These are phyloP conservation scores for Cudoniella acicularis DNA, from an alignment of 495 filamentous ascomycete species.

Conservation along the genomic window DNA sequence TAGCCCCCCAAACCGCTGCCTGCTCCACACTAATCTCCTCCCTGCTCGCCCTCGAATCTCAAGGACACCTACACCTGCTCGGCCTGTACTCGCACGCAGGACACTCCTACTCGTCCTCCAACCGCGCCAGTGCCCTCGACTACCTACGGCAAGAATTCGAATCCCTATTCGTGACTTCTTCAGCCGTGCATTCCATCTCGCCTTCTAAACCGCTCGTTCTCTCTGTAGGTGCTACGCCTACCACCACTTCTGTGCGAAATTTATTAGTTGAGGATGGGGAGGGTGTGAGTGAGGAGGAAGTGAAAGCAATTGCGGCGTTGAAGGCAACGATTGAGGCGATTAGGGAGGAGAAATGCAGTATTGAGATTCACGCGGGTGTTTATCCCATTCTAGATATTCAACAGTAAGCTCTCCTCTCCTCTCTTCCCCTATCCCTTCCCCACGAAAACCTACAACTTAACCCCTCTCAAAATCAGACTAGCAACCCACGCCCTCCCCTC, in stretches of 20 bases:
- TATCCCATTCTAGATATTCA: conserved; percentile 78
- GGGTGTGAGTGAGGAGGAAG: conserved; percentile 4
- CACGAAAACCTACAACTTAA: too few relatives aligned
- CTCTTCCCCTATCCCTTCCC: conserved; percentile 35
- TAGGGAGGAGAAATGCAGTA: conserved; percentile 28
- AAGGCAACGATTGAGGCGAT: conserved; percentile 23
- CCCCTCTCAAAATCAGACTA: too few relatives aligned
- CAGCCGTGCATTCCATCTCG: conserved; percentile 28
- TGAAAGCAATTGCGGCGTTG: conserved; percentile 12
- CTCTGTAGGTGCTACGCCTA: conserved; percentile 80
- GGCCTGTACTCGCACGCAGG: conserved; percentile 82
- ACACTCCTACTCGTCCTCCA: conserved; percentile 58
- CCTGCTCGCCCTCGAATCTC: conserved; percentile 35
- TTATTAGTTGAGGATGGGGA: conserved; percentile 7
- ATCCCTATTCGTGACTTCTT: conserved; percentile 48
- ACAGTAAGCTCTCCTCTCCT: conserved; percentile 72
- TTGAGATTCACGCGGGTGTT: conserved; percentile 72
- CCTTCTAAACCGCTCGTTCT: conserved; percentile 47
- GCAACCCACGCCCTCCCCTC: conserved; percentile 69
- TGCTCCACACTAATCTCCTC: conserved; percentile 50
- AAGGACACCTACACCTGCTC: conserved; percentile 42
- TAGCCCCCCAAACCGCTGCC: conserved; percentile 46
- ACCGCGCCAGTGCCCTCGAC: conserved; percentile 50
- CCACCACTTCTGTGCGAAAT: conserved; percentile 54
- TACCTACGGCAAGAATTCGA: conserved; percentile 59